Evolutionary conservation across 2,329 filamentous ascomycete species (phyloP), one percentile per base, ranked within the genome.

Genomic region (Ascomycota sp.): DNA sequence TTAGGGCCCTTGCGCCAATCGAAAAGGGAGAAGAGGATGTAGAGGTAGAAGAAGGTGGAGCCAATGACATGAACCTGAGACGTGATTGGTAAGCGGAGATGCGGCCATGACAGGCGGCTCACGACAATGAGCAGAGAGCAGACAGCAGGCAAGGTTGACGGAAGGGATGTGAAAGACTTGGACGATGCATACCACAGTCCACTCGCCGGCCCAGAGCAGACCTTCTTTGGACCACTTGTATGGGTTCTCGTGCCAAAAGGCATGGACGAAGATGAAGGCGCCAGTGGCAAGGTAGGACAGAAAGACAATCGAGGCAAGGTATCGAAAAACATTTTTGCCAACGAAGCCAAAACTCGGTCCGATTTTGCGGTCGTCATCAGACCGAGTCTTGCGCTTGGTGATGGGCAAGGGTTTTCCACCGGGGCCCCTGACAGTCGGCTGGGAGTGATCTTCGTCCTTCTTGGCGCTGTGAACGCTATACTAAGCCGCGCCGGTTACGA

Each of bases 351-450:
- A 72, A 43, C 71, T 64, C 25, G 49, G 61, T 12, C 53, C 51
- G 34, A 56, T 50, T 40, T 55, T 54, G 32, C 56, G 48, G 54
- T 59, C 45, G 53, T 57, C 52, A 55, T 59, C 42, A 52, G 54
- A 49, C 49, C 65, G 51, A 55, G 61, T 56, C 50, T 59, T 60
- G 37, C 60, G 70, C 49, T 72, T 77, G 38, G 63, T 68, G 33
- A 61, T 50, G n/a, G 82, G 83, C 35, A 93, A 61, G 27, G 82
- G 82, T 52, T 91, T 84, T 43, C 84, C 86, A 36, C 81, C 84
- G 1, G 84, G 83, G n/a, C 84, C 84, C 35, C 65, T 72, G 41
- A 68, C 54, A 26, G 53, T 60, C 16, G 61, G 65, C 34, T 53
- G 51, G 16, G 59, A 48, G 27, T 58, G 47, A 40, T 61, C 56